phyloP scores from a whole-genome alignment of 2,329 filamentous ascomycete genomes.

The Ceratocystis papillata region DNA sequence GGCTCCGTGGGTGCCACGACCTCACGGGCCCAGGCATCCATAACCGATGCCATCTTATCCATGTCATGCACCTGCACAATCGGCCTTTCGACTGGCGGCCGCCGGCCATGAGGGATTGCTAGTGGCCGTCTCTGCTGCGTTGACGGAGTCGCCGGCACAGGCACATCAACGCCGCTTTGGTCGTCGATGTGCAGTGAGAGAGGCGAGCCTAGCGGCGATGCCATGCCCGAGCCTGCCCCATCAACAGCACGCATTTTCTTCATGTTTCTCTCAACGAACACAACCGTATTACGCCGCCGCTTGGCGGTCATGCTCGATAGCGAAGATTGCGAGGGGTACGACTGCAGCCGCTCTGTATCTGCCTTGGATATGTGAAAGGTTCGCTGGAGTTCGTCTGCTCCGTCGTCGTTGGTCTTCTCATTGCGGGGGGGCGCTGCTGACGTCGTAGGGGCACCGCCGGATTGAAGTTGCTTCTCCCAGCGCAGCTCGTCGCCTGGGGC shows the following conservation, averaged over 20 bases:
- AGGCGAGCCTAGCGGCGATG: background rate
- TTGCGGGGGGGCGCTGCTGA: constrained; percentile 26
- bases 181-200: background rate
- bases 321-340: constrained; percentile 13
- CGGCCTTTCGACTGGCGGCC: constrained; percentile 31
- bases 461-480: constrained; percentile 16
- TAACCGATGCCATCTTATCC: constrained; percentile 42
- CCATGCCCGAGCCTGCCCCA: background rate
- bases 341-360: constrained; percentile 21
- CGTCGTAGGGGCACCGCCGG: background rate
- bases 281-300: constrained; percentile 31
- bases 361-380: constrained; percentile 24
- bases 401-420: constrained; percentile 28
- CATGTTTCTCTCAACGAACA: constrained; percentile 46
- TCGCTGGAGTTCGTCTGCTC: constrained; percentile 14
- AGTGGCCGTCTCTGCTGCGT: constrained; percentile 21
- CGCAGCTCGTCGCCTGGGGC: constrained; percentile 32
- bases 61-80: constrained; percentile 35
- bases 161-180: constrained; percentile 19
- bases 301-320: constrained; percentile 17
- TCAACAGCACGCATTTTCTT: constrained; percentile 30
- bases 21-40: constrained; percentile 48
- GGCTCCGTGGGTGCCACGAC: constrained; percentile 32
- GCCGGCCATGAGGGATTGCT: constrained; percentile 27
- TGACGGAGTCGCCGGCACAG: constrained; percentile 21